Conservation (phyloP, 768 basidiomycete genomes). For the Hygrophoropsis aurantiaca region DNA sequence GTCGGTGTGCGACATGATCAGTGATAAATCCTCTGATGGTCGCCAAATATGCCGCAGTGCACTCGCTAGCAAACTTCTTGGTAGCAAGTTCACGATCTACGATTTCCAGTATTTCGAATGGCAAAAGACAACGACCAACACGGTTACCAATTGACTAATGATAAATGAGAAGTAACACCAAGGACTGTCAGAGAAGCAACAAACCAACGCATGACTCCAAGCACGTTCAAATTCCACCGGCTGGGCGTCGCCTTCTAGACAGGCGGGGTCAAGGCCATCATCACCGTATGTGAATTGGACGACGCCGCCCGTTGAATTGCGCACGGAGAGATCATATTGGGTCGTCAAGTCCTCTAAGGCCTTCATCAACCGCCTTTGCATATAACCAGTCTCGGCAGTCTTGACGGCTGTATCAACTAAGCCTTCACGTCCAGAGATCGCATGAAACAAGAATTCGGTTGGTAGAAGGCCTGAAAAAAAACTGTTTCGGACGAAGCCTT, state of each 20-base stretch:
- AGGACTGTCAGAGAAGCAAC: slow-evolving; percentile 12
- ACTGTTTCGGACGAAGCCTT: slow-evolving; percentile 97
- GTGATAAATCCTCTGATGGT: slow-evolving; percentile 71
- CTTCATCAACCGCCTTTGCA: slow-evolving; percentile 99
- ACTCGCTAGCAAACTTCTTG: slow-evolving; percentile 63
- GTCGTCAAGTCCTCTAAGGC: slow-evolving; percentile 95
- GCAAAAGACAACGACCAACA: slow-evolving; percentile 66
- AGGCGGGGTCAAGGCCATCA: slow-evolving; percentile 95
- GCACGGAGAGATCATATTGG: slow-evolving; percentile 93
- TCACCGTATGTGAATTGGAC: slow-evolving; percentile 98
- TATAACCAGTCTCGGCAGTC: slow-evolving; percentile 99
- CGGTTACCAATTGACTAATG: slow-evolving; percentile 63
- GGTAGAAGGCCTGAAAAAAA: slow-evolving; percentile 91
- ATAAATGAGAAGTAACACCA: slow-evolving; percentile 7
- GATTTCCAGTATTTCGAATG: slow-evolving; percentile 81
- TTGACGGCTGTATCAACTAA: slow-evolving; percentile 99
- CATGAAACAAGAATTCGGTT: slow-evolving; percentile 98
- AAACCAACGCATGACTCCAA: slow-evolving; percentile 81
- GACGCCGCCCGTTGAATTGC: slow-evolving; percentile 91
- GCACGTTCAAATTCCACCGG: slow-evolving; percentile 89
- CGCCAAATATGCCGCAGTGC: slow-evolving; percentile 67
- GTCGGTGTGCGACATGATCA: slow-evolving; percentile 60
- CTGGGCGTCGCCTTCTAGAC: slow-evolving; percentile 92
- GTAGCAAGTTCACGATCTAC: slow-evolving; percentile 62
- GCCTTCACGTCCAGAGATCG: slow-evolving; percentile 97